Percentiles rank a stretch among this genome's conserved stretches.
Evolutionary conservation across 768 basidiomycete species (phyloP).

Genomic region (Pleurotus djamor): DNA sequence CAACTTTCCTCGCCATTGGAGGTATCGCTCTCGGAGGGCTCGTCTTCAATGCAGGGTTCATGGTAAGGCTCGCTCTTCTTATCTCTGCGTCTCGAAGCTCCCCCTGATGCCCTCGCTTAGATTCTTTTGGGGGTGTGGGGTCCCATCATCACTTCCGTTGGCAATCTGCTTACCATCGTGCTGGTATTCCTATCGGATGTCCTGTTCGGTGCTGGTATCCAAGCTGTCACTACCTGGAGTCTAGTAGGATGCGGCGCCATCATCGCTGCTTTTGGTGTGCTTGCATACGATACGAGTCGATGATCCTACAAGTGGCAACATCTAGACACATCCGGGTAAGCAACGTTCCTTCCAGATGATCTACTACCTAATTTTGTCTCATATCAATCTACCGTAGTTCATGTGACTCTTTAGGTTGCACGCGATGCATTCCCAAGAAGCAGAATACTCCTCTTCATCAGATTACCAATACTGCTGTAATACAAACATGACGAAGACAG

Average conservation of each 20-base stretch:
- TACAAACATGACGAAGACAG: neutral
- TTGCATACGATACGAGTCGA: constrained; percentile 66
- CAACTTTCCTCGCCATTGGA: constrained; percentile 48
- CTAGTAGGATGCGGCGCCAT: constrained; percentile 78
- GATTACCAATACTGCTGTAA: neutral
- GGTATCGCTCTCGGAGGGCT: constrained; percentile 74
- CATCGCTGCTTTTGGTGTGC: constrained; percentile 76
- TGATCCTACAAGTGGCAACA: constrained; percentile 8
- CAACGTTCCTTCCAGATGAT: neutral
- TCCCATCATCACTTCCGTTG: constrained; percentile 84
- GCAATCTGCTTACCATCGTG: constrained; percentile 92
- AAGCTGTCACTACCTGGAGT: constrained; percentile 68
- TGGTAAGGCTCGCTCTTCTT: constrained; percentile 47
- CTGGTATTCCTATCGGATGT: constrained; percentile 82
- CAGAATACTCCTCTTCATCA: neutral
- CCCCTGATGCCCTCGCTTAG: constrained; percentile 31
- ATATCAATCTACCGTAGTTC: neutral
- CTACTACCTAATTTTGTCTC: neutral
- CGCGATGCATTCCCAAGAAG: constrained; percentile 4
- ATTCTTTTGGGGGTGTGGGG: constrained; percentile 85
- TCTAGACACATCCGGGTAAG: neutral
- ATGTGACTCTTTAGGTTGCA: constrained; percentile 7
- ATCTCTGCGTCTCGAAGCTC: neutral
- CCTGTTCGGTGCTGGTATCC: constrained; percentile 60
- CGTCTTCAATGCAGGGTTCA: constrained; percentile 81